Percentiles rank a stretch among this genome's conserved stretches.
These are phyloP conservation scores for Stachybotrys chartarum DNA, from an alignment of 2,329 filamentous ascomycete genomes.

Conservation along the genomic window DNA sequence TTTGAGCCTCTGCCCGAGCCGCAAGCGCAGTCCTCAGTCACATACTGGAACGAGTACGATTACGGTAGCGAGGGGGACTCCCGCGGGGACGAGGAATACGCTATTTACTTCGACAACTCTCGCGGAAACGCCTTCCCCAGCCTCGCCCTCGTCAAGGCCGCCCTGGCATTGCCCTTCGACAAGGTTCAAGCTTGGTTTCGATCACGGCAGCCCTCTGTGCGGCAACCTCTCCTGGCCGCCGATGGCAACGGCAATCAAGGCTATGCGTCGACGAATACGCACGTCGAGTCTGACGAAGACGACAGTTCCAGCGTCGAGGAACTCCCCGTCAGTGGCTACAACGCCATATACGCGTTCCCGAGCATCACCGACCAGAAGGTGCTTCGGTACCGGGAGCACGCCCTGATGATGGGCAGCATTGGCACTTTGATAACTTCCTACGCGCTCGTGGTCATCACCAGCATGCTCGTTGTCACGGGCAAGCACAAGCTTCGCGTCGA, in stretches of 20 bases:
- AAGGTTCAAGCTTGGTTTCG: slow-evolving; percentile 46
- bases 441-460: slow-evolving; percentile 56
- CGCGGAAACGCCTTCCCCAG: slow-evolving; percentile 56
- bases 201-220: slow-evolving; percentile 18
- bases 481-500: slow-evolving; percentile 60
- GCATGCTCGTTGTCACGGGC: slow-evolving; percentile 60
- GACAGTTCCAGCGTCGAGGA: slow-evolving; percentile 48
- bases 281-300: slow-evolving; percentile 34
- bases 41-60: slow-evolving; percentile 86
- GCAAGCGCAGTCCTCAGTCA: slow-evolving; percentile 20
- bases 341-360: slow-evolving; percentile 47
- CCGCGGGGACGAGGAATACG: slow-evolving; percentile 51
- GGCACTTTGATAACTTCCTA: slow-evolving; percentile 52
- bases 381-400: slow-evolving; percentile 42
- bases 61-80: slow-evolving; percentile 63
- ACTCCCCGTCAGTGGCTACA: slow-evolving; percentile 42
- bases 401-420: slow-evolving; percentile 47
- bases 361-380: slow-evolving; percentile 44
- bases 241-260: slow-evolving; percentile 15
- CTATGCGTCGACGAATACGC: slow-evolving; percentile 20
- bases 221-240: slow-evolving; percentile 17
- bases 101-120: slow-evolving; percentile 70
- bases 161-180: slow-evolving; percentile 41
- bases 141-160: slow-evolving; percentile 48
- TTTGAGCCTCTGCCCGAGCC: slow-evolving; percentile 25